Percentiles rank a stretch among this genome's conserved stretches.
These are phyloP conservation scores for Musa itinerans DNA, from an alignment of 176 grass and related monocot species.

Conservation along the genomic window DNA sequence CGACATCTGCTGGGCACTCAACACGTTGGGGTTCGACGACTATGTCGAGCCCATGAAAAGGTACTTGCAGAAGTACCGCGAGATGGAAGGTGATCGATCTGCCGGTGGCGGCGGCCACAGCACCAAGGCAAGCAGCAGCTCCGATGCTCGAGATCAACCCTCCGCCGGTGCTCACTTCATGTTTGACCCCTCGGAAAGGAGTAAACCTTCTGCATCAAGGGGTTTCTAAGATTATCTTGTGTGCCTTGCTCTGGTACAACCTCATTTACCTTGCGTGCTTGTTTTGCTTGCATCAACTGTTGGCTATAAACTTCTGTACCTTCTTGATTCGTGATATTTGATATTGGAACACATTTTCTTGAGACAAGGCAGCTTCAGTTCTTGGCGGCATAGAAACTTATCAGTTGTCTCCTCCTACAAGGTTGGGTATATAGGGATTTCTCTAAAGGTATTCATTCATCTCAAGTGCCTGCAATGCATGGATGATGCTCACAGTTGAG, in stretches of 20 bases:
- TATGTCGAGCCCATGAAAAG: conserved; percentile 7
- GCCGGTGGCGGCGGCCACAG: background rate
- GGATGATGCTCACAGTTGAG: too few species aligned
- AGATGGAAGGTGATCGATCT: conserved; percentile 4
- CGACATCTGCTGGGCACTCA: conserved; percentile 19
- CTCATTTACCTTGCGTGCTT: too few species aligned
- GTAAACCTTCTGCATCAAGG: background rate
- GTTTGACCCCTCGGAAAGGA: background rate
- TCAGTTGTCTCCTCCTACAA: too few species aligned
- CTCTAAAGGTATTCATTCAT: too few species aligned
- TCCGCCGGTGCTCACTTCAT: background rate
- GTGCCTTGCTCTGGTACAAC: background rate
- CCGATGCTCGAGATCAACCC: background rate
- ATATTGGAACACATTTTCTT: too few species aligned
- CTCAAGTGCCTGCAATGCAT: too few species aligned
- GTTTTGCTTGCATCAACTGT: background rate
- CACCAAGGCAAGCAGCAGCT: background rate
- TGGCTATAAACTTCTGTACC: too few species aligned
- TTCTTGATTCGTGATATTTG: too few species aligned
- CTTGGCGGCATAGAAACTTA: too few species aligned
- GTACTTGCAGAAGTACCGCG: conserved; percentile 8
- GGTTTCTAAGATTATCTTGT: background rate
- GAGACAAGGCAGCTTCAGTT: too few species aligned
- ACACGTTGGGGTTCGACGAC: conserved; percentile 10
- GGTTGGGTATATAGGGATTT: too few species aligned